Evolutionary conservation across 2,329 filamentous ascomycete genomes (phyloP), one percentile per base, ranked within the genome.

Genomic region (Neocucurbitaria cava): DNA sequence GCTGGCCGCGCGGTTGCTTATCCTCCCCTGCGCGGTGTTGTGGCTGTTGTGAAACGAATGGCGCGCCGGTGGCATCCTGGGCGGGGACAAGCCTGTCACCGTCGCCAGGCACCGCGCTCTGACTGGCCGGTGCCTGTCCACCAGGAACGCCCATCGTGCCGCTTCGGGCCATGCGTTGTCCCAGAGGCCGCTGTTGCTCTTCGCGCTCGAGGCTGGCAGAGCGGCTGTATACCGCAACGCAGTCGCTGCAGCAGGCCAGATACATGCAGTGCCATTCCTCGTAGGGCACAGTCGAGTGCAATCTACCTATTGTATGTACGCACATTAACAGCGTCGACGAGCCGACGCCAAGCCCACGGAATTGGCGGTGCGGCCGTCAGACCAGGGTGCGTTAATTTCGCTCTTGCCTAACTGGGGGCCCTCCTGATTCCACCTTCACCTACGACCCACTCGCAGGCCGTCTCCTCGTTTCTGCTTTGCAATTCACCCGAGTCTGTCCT

Each of bases 401-500:
- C 41, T 43, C 41, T 31, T 31, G 24, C 41, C 41, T 23, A 43
- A 28, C 41, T 43, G 41, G 41, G 41, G 21, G 11, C 24, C 26
- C 41, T 43, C 41, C 41, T 43, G 41, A 43, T 43, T 43, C 23
- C 36, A 40, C 24, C 41, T 30, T 43, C 41, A 43, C 41, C 24
- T n/a, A n/a, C 41, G 41, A 43, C 41, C 41, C 24, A 43, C 41
- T 43, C 41, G 6, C 41, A 43, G 26, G 41, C 41, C 41, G 23
- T 17, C 41, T 43, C 41, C 24, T 30, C 41, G 41, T 43, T 23
- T 43, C 24, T 43, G 41, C 41, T 43, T 43, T 26, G 41, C 24
- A 43, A 43, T n/a, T n/a, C 41, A 43, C 41, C 41, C 41, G 26
- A 43, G 41, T 43, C 41, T 43, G 41, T 43, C 41, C 41, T 67